A percentile compares a stretch with the other conserved stretches of the same genome.
These are phyloP conservation scores for Pichia kudriavzevii DNA, from an alignment of 1,139 yeast genomes.

Conservation along the genomic window DNA sequence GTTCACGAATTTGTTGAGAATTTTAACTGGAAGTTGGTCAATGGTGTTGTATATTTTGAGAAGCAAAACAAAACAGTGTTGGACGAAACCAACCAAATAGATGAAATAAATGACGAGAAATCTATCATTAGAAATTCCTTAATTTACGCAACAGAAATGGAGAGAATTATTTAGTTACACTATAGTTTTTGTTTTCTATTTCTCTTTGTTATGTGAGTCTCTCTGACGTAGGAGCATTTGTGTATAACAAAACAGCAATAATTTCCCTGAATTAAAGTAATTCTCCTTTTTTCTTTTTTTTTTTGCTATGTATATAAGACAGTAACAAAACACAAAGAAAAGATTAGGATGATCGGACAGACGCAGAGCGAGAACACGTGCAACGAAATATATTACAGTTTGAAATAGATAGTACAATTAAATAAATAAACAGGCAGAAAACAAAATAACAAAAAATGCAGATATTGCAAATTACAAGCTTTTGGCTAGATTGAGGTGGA, in stretches of 20 bases:
- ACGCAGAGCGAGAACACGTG: no score
- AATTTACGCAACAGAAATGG: constrained; percentile 78
- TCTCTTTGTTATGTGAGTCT: no score
- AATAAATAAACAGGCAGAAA: not conserved
- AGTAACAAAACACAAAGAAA: no score
- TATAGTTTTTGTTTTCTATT: no score
- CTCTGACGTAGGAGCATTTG: no score
- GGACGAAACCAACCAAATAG: constrained; percentile 12
- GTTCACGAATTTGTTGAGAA: constrained; percentile 54
- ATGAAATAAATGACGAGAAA: constrained; percentile 35
- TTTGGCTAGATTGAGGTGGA: not conserved
- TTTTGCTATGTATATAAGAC: no score
- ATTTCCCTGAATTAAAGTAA: no score
- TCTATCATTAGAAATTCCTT: constrained; percentile 55
- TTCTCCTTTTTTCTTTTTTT: no score
- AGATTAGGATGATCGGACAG: no score
- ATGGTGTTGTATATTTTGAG: constrained; percentile 56
- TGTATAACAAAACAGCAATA: no score
- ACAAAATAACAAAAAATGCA: not conserved
- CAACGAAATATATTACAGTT: no score
- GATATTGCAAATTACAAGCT: not conserved
- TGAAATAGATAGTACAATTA: no score
- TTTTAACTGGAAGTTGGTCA: constrained; percentile 56
- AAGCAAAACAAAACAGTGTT: constrained; percentile 20
- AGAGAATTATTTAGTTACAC: constrained; percentile 56